A percentile compares a stretch with the other conserved stretches of the same genome.
Evolutionary conservation across 2,329 filamentous ascomycete genomes (phyloP).

Genomic region (Colletotrichum sp.): DNA sequence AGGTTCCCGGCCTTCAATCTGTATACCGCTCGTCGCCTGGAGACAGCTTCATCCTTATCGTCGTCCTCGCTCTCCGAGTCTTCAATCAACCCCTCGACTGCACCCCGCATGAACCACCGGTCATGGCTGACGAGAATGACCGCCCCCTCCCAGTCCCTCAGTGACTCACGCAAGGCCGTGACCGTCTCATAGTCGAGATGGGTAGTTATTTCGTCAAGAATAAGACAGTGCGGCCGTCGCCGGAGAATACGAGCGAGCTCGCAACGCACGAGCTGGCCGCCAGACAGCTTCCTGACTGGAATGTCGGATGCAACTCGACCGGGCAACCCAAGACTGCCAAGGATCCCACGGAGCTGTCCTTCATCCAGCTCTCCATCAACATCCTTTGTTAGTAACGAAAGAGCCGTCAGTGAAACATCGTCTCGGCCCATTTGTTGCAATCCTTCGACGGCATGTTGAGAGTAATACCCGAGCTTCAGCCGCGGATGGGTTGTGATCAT

Average conservation of each 20-base stretch:
- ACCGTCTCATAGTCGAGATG: constrained; percentile 87
- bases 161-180: constrained; percentile 69
- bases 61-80: constrained; percentile 42
- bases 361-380: constrained; percentile 61
- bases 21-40: constrained; percentile 62
- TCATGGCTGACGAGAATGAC: constrained; percentile 83
- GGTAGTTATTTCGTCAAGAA: constrained; percentile 84
- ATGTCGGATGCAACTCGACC: constrained; percentile 77
- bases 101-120: constrained; percentile 78
- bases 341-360: constrained; percentile 69
- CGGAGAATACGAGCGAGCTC: constrained; percentile 74
- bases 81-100: constrained; percentile 66
- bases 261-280: constrained; percentile 74
- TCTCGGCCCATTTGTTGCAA: constrained; percentile 58
- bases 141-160: constrained; percentile 74
- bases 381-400: constrained; percentile 65
- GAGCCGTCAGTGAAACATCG: constrained; percentile 64
- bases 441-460: constrained; percentile 77
- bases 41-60: constrained; percentile 45
- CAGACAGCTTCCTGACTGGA: constrained; percentile 74
- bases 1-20: constrained; percentile 64
- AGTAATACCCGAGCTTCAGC: constrained; percentile 76
- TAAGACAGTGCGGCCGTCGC: constrained; percentile 71
- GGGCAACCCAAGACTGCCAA: constrained; percentile 73
- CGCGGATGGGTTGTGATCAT: constrained; percentile 70